A percentile compares a stretch with the other conserved stretches of the same genome.
These are phyloP conservation scores for Xylaria sp. DNA, from an alignment of 2,329 filamentous ascomycete genomes.

Conservation along the genomic window DNA sequence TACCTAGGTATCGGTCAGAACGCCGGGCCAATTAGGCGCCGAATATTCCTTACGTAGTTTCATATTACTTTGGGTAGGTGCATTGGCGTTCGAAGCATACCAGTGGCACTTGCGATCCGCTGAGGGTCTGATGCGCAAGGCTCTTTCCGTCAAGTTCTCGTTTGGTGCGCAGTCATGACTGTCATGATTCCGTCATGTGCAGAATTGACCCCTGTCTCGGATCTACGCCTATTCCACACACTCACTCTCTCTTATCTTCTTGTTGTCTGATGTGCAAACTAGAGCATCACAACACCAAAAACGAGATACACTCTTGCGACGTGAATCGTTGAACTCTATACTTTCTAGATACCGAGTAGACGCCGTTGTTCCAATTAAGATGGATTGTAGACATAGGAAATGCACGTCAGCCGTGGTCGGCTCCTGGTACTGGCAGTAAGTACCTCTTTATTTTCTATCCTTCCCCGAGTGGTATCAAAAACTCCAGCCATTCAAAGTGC, in stretches of 20 bases:
- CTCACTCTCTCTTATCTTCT: neutral
- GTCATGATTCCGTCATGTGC: slow-evolving; percentile 15
- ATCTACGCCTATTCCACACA: no score
- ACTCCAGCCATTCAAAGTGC: slow-evolving; percentile 26
- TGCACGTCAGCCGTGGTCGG: slow-evolving; percentile 35
- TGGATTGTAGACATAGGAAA: slow-evolving; percentile 40
- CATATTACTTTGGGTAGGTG: neutral
- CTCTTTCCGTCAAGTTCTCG: neutral
- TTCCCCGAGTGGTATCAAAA: slow-evolving; percentile 34
- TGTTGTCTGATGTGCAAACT: neutral
- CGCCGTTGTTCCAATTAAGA: slow-evolving; percentile 35
- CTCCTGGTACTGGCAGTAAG: slow-evolving; percentile 21
- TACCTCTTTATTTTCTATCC: slow-evolving; percentile 27
- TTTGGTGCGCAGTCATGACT: neutral
- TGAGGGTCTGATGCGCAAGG: neutral
- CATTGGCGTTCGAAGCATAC: neutral
- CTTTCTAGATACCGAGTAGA: slow-evolving; percentile 37
- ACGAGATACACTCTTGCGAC: slow-evolving; percentile 2
- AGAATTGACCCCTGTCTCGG: slow-evolving; percentile 15
- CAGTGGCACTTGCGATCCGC: neutral
- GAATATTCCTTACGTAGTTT: neutral
- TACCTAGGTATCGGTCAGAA: neutral
- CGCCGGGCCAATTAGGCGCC: slow-evolving; percentile 1
- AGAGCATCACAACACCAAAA: neutral
- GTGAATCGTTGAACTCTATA: slow-evolving; percentile 41